phyloP scores from a whole-genome alignment of 306 rosid species.

The Prunus padus region DNA sequence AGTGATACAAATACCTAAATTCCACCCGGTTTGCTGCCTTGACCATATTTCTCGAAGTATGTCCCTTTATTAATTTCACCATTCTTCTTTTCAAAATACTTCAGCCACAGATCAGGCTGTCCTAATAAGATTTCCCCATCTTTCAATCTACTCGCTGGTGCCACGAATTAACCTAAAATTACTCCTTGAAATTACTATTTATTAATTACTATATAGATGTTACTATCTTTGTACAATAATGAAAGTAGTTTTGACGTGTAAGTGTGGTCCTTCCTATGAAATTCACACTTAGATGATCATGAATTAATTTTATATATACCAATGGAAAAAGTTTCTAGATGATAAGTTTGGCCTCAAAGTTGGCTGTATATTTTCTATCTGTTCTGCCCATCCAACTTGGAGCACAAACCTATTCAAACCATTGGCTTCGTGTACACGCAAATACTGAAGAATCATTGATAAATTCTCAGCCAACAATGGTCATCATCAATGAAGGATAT shows the following conservation, averaged over 20 bases:
- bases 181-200: not conserved
- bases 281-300: constrained; percentile 1
- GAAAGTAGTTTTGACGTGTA: no score
- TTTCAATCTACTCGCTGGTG: not conserved
- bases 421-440: not conserved
- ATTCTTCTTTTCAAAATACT: not conserved
- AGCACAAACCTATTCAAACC: not conserved
- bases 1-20: constrained; percentile 7
- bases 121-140: constrained; percentile 2
- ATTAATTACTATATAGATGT: not conserved
- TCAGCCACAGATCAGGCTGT: not conserved
- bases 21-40: not conserved
- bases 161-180: not conserved
- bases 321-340: not conserved
- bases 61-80: not conserved
- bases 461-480: constrained; percentile 7
- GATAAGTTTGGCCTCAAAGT: not conserved
- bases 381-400: not conserved
- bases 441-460: not conserved
- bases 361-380: not conserved
- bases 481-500: not conserved
- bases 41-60: not conserved
- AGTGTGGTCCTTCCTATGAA: constrained; percentile 4
- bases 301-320: not conserved
- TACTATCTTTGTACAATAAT: not conserved